Conservation (phyloP, 2,329 filamentous ascomycete genomes). For the Aspergillus pseudoviridinutans region DNA sequence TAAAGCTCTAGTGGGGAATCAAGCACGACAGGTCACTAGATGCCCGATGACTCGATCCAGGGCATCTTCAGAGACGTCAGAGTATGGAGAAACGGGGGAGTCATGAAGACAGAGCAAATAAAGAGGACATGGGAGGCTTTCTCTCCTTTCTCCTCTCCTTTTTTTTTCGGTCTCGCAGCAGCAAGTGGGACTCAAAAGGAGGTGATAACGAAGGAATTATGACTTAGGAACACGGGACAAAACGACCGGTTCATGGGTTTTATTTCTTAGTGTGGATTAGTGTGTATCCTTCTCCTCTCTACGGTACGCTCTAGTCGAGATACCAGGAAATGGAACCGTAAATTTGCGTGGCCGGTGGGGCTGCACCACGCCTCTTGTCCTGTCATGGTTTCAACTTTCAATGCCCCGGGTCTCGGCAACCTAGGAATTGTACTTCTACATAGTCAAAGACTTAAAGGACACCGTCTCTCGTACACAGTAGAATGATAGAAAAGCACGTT, state of each 20-base stretch:
- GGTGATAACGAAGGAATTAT: neutral
- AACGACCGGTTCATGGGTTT: neutral
- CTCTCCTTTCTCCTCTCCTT: neutral
- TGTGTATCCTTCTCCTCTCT: neutral
- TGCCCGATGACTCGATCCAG: neutral
- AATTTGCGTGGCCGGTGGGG: neutral
- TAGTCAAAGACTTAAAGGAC: too few species aligned
- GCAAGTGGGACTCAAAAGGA: neutral
- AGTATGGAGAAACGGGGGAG: neutral
- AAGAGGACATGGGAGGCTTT: neutral
- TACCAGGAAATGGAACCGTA: neutral
- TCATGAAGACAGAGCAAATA: neutral
- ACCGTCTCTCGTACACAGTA: too few species aligned
- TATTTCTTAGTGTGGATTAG: neutral
- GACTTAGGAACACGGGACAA: neutral
- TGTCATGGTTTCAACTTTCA: neutral
- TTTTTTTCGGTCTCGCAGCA: neutral
- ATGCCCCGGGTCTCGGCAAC: neutral
- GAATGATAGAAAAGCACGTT: neutral
- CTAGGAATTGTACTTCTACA: too few species aligned
- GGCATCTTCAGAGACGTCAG: neutral
- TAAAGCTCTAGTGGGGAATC: neutral
- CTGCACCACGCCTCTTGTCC: neutral
- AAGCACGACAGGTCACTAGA: neutral
- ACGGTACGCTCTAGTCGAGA: too few species aligned